Base-by-base conservation (phyloP, 2,329 filamentous ascomycete species). In the Neurospora sp. region DNA sequence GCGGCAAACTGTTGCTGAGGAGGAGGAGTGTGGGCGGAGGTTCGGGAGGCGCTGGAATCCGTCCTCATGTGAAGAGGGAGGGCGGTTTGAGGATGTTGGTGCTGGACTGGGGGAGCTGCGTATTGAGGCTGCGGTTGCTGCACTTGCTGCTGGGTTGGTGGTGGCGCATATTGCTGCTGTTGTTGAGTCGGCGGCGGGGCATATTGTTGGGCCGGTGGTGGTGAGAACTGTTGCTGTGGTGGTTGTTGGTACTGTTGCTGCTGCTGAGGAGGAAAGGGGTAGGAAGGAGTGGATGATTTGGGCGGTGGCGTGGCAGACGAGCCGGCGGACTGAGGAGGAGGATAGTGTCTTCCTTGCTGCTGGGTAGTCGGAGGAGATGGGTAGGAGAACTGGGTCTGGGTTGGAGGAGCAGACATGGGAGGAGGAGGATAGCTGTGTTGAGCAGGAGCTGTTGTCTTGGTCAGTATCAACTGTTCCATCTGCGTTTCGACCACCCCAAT, bases 31-130 rank as follows among this genome's bases (percentile, higher is more conserved):
- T 67, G 66, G 2, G 72, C 68, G 5, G 76, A 73, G 57, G 69
- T 66, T 68, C 77, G 71, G 19, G 77, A 75, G 72, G 76, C 68
- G 72, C 76, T 69, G 67, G 80, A 75, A 28, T 76, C 70, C 66
- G 74, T 74, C 70, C 80, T 77, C 75, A 78, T 70, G 79, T 82
- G 77, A 75, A 80, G 71, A 5, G 82, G 78, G 4, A 83, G 74
- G 39, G 74, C 77, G 43, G 74, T 72, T 65, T 79, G 77, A 43
- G 78, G 76, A 17, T 36, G 68, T 40, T 81, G 52, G 46, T 71
- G 73, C 43, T 74, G 72, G 8, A 70, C 71, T 19, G 62, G 70
- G 28, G 39, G 67, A 19, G 57, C 69, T n/a, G 37, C 69, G 33
- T 12, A 66, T 66, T 74, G 73, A 41, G 73, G 72, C 36, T 73